These are phyloP conservation scores for Penicillium verhagenii DNA, from an alignment of 495 filamentous ascomycete species.

Conservation along the genomic window DNA sequence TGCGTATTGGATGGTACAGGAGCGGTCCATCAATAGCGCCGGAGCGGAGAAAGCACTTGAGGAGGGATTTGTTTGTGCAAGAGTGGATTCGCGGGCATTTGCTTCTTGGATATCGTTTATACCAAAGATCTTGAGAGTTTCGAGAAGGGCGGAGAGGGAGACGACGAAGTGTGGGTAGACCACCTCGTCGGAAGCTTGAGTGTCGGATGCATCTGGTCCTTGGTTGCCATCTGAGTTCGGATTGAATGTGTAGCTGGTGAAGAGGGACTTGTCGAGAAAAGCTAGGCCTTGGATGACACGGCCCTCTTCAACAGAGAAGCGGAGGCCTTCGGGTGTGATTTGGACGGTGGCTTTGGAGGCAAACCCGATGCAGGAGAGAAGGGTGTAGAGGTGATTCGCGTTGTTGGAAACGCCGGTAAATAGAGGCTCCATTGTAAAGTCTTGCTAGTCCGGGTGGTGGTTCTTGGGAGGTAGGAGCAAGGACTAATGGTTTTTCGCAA, in stretches of 20 bases:
- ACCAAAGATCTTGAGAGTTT: conserved; percentile 92
- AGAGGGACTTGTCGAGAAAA: conserved; percentile 81
- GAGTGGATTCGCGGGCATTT: conserved; percentile 47
- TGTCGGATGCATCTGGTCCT: conserved; percentile 36
- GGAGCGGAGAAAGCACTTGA: conserved; percentile 73
- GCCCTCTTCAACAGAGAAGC: conserved; percentile 81
- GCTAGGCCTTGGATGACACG: conserved; percentile 84
- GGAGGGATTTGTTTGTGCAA: conserved; percentile 42
- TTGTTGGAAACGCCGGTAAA: conserved; percentile 86
- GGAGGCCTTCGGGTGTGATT: conserved; percentile 76
- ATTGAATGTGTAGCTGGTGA: conserved; percentile 75
- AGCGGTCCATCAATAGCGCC: conserved; percentile 71
- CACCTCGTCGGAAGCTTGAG: conserved; percentile 32
- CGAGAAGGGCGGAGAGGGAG: conserved; percentile 80
- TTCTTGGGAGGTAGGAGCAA: not conserved
- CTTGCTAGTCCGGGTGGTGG: conserved; percentile 10
- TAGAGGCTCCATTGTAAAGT: conserved; percentile 45
- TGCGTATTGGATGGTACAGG: conserved; percentile 77
- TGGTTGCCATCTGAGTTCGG: conserved; percentile 32
- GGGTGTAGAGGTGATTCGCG: conserved; percentile 81
- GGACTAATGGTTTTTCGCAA: conserved; percentile 8
- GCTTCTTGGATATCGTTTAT: conserved; percentile 66
- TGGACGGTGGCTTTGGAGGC: conserved; percentile 77
- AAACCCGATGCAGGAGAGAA: conserved; percentile 86
- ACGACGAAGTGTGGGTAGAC: conserved; percentile 66